Base-by-base conservation (phyloP, 306 rosid species). In the Inga oerstediana region DNA sequence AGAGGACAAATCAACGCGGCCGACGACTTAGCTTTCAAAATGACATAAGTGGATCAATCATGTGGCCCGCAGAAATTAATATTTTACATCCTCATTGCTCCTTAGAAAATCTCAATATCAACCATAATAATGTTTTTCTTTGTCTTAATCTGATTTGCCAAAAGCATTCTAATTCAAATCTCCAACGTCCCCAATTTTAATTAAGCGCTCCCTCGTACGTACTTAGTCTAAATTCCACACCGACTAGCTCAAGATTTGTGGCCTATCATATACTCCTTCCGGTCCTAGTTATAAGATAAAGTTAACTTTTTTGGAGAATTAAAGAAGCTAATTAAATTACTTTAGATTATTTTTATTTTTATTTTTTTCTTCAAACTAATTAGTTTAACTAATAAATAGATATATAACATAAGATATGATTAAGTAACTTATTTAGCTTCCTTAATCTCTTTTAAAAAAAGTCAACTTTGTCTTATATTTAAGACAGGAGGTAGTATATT, bases 31-130 rank as follows among this genome's bases (percentile, higher is more conserved):
- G 54, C 49, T 82, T 83, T 81, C 80, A 46, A 78, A 4, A 14
- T 30, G 79, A 64, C 78, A 83, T 82, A 46, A 86, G 77, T 81
- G 44, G 43, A 39, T 32, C 76, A 80, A 67, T 80, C 85, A 64
- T 74, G 84, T 73, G 76, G 65, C 65, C 1, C 1, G 51, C n/a
- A 12, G 79, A 80, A 78, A 72, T 35, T 61, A 13, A 64, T 64
- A 74, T 41, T 51, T 37, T 78, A 58, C 69, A 34, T 78, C 51
- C 74, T 85, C 27, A 85, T 72, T 74, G 56, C 13, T 41, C 48
- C 61, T 83, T 45, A 4, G 22, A 74, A 7, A 80, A 52, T 69
- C 10, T 39, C 22, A 20, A 80, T 1, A 35, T 24, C 46, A 43
- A 32, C 49, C 54, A 81, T 79, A 72, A 81, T 74, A n/a, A 74